Base-by-base conservation (phyloP, 2,329 filamentous ascomycete species). In the Colletotrichum sp. region DNA sequence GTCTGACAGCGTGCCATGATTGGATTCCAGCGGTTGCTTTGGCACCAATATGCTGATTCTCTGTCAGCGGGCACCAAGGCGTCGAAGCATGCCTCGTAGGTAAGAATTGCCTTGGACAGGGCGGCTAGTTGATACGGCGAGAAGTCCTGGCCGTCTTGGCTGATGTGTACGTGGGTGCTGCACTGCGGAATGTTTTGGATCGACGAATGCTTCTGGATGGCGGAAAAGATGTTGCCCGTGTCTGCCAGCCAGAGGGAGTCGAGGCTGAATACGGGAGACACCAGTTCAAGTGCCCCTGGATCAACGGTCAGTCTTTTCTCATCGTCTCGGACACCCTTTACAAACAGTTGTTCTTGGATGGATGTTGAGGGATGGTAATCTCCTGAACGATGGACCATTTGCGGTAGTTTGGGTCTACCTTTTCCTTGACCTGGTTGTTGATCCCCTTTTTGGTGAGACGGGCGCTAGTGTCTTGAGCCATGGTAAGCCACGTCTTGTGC, bases 111-210 rank as follows among this genome's bases (percentile, higher is more conserved):
- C 72, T 85, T 85, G 73, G 81, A 82, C 3, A 86, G 77, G 15
- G 79, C 71, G 9, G 79, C 79, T 8, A 84, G 80, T 15, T 82
- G 81, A 8, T 36, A 11, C 0, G 80, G 75, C 5, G 78, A 72
- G n/a, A 77, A 77, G n/a, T 77, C 73, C 25, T 39, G 65, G 7
- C 62, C 55, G 6, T 66, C 69, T 22, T 76, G 78, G 5, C 84
- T 85, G 16, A 86, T 30, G 79, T 86, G 85, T 36, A 86, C 79
- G 78, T 86, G 85, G 3, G 85, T 85, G 77, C 84, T 83, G 79
- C 83, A 85, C 64, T 83, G 78, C 3, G 79, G 22, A 11, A 82
- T 82, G 1, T 76, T 65, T 16, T 77, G 64, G 15, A 85, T 12
- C 15, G 61, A 62, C 69, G 82, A 86, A 29, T 76, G 70, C 12